Conservation (phyloP, 2,329 filamentous ascomycete species). For the Ophiosphaerella narmari region DNA sequence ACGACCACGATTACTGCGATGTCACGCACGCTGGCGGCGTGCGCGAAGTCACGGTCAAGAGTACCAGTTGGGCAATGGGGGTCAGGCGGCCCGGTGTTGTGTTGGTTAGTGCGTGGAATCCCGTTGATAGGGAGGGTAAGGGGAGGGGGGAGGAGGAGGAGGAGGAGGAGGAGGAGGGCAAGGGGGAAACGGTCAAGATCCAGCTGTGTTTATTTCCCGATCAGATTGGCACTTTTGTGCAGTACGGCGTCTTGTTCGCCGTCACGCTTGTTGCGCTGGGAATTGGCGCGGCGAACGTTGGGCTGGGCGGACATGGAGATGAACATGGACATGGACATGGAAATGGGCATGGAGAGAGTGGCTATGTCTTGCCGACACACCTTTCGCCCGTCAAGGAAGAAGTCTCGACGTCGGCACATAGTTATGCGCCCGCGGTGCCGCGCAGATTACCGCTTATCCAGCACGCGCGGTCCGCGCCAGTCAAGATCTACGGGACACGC, state of each 20-base stretch:
- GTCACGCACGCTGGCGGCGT: conserved; percentile 66
- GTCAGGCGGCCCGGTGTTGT: conserved; percentile 85
- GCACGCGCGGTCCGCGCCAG: too few relatives aligned
- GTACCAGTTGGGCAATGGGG: conserved; percentile 94
- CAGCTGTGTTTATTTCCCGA: conserved; percentile 90
- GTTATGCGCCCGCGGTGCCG: too few relatives aligned
- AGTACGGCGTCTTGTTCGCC: conserved; percentile 69
- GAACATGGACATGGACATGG: too few relatives aligned
- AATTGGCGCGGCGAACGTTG: too few relatives aligned
- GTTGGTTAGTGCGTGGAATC: conserved; percentile 90
- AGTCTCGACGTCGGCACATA: too few relatives aligned
- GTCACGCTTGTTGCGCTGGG: conserved; percentile 56
- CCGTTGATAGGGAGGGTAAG: conserved; percentile 64
- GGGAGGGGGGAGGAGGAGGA: background rate
- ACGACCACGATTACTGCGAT: conserved; percentile 98
- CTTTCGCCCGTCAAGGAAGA: too few relatives aligned
- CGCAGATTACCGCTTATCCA: too few relatives aligned
- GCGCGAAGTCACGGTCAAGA: conserved; percentile 91
- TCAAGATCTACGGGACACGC: background rate
- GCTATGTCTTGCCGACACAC: too few relatives aligned
- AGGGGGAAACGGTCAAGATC: conserved; percentile 56
- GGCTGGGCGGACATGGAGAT: too few relatives aligned
- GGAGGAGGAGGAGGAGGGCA: too few relatives aligned
- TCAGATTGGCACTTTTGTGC: conserved; percentile 81
- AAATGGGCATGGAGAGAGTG: too few relatives aligned